Evolutionary conservation across 179 eudicot species (phyloP).

Genomic region (Patellifolia procumbens): DNA sequence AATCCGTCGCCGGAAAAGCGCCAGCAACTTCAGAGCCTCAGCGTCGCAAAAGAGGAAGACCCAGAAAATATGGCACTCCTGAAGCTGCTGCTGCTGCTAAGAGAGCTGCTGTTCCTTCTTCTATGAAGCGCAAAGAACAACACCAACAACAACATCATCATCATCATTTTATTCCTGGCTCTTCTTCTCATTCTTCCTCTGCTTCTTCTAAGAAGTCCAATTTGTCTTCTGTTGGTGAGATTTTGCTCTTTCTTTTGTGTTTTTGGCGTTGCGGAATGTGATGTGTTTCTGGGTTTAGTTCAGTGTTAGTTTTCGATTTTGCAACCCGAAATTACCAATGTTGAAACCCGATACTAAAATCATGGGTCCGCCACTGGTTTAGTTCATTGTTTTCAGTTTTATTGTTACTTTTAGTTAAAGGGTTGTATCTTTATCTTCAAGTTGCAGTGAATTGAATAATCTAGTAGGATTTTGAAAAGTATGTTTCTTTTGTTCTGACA

Average conservation of each 20-base stretch:
- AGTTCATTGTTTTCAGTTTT: too few relatives aligned
- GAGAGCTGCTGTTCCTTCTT: conserved; percentile 39
- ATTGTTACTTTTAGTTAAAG: too few relatives aligned
- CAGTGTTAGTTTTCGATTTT: too few relatives aligned
- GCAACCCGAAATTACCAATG: too few relatives aligned
- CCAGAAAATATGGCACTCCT: conserved; percentile 70
- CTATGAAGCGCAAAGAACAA: conserved; percentile 37
- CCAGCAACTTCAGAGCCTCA: conserved; percentile 48
- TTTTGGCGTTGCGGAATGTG: background rate
- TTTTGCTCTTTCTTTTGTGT: background rate
- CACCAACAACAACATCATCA: background rate
- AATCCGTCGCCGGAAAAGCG: conserved; percentile 49
- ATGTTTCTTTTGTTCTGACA: background rate
- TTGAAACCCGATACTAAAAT: too few relatives aligned
- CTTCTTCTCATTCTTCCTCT: conserved; percentile 32
- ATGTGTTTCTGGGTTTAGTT: background rate
- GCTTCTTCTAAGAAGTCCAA: conserved; percentile 50
- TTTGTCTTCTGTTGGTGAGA: conserved; percentile 43
- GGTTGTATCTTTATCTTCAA: too few relatives aligned
- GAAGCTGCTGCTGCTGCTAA: conserved; percentile 75
- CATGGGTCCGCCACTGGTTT: too few relatives aligned
- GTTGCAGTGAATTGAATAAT: too few relatives aligned
- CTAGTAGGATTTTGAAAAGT: background rate
- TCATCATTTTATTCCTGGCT: conserved; percentile 18
- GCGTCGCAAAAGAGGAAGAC: conserved; percentile 65